Evolutionary conservation across 768 basidiomycete genomes (phyloP).

Genomic region (Tylopilus plumbeoviolaceoides): DNA sequence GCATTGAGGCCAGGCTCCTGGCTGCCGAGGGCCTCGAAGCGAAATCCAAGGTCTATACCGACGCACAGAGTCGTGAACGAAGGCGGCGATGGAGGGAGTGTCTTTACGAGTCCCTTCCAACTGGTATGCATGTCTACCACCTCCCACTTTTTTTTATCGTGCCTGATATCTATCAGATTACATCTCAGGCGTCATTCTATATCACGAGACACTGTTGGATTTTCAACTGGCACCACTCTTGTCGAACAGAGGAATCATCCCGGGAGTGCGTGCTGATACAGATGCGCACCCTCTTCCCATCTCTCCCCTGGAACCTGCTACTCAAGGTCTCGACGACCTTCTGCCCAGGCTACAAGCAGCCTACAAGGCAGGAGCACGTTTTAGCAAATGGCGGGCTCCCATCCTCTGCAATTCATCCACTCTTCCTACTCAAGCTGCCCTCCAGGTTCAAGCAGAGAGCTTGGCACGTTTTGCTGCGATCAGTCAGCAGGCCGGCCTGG

Average conservation of each 20-base stretch:
- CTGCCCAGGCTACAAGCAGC: constrained; percentile 40
- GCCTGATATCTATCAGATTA: constrained; percentile 31
- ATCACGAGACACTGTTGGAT: constrained; percentile 40
- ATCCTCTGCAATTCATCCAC: constrained; percentile 32
- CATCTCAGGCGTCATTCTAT: constrained; percentile 51
- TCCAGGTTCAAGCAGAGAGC: constrained; percentile 46
- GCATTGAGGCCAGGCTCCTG: background rate
- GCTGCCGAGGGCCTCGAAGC: background rate
- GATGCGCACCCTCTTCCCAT: constrained; percentile 44
- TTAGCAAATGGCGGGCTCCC: constrained; percentile 50
- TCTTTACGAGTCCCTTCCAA: constrained; percentile 39
- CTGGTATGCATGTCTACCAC: constrained; percentile 28
- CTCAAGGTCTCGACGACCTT: constrained; percentile 48
- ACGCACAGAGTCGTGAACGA: constrained; percentile 36
- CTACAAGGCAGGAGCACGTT: constrained; percentile 42
- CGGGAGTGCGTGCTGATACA: constrained; percentile 48
- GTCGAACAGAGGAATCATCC: constrained; percentile 42
- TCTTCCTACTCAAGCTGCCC: constrained; percentile 24
- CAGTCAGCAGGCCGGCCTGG: constrained; percentile 48
- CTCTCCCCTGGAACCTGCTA: constrained; percentile 43
- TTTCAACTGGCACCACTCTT: constrained; percentile 47
- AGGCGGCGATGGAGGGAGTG: constrained; percentile 26
- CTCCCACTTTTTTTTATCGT: background rate
- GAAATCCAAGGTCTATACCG: constrained; percentile 24
- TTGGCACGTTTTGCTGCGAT: constrained; percentile 47